Evolutionary conservation across 768 basidiomycete genomes (phyloP).

Genomic region (Amanita muscaria): DNA sequence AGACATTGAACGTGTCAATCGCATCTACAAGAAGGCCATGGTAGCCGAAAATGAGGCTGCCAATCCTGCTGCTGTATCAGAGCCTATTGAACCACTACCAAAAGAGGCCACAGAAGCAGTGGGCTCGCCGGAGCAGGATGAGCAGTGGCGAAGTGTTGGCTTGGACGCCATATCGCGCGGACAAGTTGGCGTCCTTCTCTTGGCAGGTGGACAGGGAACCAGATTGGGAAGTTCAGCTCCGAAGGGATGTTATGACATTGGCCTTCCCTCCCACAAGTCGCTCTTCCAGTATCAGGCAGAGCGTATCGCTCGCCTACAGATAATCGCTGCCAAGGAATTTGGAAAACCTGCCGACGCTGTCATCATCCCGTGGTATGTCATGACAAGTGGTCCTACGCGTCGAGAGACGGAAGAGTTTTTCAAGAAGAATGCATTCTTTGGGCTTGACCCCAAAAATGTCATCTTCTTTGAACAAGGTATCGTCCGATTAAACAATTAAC

Average conservation of each 20-base stretch:
- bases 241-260: conserved; percentile 98
- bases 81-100: conserved; percentile 76
- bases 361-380: conserved; percentile 92
- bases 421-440: conserved; percentile 67
- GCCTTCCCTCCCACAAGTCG: conserved; percentile 84
- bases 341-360: conserved; percentile 51
- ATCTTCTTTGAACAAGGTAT: conserved; percentile 95
- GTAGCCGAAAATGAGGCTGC: conserved; percentile 46
- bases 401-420: conserved; percentile 83
- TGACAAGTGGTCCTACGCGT: conserved; percentile 97
- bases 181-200: conserved; percentile 89
- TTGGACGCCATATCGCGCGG: conserved; percentile 73
- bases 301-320: conserved; percentile 79
- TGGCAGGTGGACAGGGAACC: conserved; percentile 98
- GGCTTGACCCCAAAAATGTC: conserved; percentile 70
- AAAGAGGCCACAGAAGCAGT: conserved; percentile 62
- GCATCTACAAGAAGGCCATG: conserved; percentile 73
- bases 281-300: conserved; percentile 99
- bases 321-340: conserved; percentile 52
- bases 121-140: conserved; percentile 43
- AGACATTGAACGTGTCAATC: conserved; percentile 87
- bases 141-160: conserved; percentile 72
- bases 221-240: conserved; percentile 86
- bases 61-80: conserved; percentile 29
- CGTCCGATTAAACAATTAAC: conserved; percentile 12